Evolutionary conservation across 1,284 basidiomycete genomes (phyloP).

Genomic region (Cryptococcus neoformans): DNA sequence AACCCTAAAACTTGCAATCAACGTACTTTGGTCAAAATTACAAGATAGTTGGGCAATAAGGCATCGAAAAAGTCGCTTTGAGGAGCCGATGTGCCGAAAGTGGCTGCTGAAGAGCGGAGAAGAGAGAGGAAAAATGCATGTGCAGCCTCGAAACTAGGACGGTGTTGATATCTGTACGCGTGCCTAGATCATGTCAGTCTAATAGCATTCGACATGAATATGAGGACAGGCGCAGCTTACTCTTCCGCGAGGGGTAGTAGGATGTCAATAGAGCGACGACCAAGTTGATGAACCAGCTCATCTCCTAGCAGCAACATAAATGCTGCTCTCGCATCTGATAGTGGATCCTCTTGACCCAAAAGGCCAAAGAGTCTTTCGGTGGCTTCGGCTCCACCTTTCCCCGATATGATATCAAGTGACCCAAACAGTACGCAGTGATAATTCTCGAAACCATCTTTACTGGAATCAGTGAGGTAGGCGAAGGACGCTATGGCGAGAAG

Average conservation of each 20-base stretch:
- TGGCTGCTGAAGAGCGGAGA: constrained; percentile 14
- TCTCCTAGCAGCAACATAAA: constrained; percentile 28
- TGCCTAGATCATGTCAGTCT: constrained; percentile 16
- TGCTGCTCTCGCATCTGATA: constrained; percentile 12
- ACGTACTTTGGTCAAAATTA: constrained; percentile 25
- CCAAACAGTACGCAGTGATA: constrained; percentile 33
- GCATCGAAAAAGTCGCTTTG: constrained; percentile 26
- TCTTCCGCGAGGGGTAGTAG: constrained; percentile 23
- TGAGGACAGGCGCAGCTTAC: constrained; percentile 14
- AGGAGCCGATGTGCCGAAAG: constrained; percentile 3
- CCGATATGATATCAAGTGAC: constrained; percentile 28
- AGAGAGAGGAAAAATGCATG: constrained; percentile 30
- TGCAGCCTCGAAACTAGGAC: constrained; percentile 33
- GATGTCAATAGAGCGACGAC: constrained; percentile 14
- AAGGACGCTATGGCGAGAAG: constrained; percentile 23
- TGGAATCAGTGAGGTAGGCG: constrained; percentile 13
- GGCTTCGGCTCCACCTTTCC: constrained; percentile 6
- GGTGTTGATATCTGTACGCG: constrained; percentile 17
- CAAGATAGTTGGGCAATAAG: constrained; percentile 19
- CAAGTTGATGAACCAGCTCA: constrained; percentile 27
- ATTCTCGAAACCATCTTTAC: constrained; percentile 15
- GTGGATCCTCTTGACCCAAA: neutral
- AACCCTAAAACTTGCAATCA: neutral
- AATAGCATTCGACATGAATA: neutral
- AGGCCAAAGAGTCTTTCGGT: constrained; percentile 5